phyloP scores from a whole-genome alignment of 768 basidiomycete genomes.

The Jaapia argillacea region DNA sequence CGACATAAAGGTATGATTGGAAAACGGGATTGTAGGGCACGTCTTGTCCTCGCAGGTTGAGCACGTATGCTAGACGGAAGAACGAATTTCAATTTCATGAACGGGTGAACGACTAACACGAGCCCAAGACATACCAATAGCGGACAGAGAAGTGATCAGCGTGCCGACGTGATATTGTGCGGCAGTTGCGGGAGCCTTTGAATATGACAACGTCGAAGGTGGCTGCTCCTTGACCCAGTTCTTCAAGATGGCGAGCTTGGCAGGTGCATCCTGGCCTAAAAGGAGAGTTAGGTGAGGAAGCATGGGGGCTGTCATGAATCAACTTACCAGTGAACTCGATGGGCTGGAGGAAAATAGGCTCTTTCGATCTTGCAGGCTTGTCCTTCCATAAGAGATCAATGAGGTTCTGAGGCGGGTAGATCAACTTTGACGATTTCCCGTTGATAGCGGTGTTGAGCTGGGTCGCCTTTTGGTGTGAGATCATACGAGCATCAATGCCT shows the following conservation, averaged over 20 bases:
- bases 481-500: constrained; percentile 79
- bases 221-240: constrained; percentile 59
- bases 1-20: constrained; percentile 76
- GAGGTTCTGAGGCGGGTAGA: constrained; percentile 77
- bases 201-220: constrained; percentile 49
- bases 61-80: constrained; percentile 63
- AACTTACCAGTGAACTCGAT: constrained; percentile 55
- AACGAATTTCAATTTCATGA: constrained; percentile 7
- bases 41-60: constrained; percentile 86
- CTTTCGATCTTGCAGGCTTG: constrained; percentile 59
- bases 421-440: constrained; percentile 49
- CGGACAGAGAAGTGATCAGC: constrained; percentile 59
- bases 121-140: constrained; percentile 42
- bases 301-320: not conserved
- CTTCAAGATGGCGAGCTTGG: constrained; percentile 64
- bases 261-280: constrained; percentile 45
- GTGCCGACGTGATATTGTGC: constrained; percentile 57
- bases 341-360: constrained; percentile 56
- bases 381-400: constrained; percentile 76
- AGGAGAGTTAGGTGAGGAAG: not conserved
- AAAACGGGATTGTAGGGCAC: constrained; percentile 91
- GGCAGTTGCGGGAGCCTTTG: constrained; percentile 48
- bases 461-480: constrained; percentile 63
- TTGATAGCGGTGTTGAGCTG: constrained; percentile 47
- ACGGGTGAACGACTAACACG: not conserved